These are phyloP conservation scores for Candida xiaguanensis DNA, from an alignment of 805 yeast species.

Conservation along the genomic window DNA sequence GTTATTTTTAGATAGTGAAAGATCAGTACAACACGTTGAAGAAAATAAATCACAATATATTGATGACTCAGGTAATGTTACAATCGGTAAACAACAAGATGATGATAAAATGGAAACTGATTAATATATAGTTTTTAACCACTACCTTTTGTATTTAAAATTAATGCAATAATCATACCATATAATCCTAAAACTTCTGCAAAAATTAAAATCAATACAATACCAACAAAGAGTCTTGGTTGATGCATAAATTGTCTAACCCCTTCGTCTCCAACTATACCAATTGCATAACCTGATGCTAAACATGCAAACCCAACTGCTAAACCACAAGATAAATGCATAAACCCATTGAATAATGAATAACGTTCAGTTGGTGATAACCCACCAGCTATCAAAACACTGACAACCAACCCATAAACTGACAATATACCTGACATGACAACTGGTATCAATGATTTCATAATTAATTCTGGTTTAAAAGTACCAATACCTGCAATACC, in stretches of 20 bases:
- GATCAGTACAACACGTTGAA: constrained; percentile 84
- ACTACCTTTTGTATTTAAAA: constrained; percentile 85
- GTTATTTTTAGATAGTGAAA: constrained; percentile 80
- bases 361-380: constrained; percentile 74
- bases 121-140: constrained; percentile 25
- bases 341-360: constrained; percentile 91
- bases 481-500: constrained; percentile 99
- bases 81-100: constrained; percentile 36
- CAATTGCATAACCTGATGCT: constrained; percentile 95
- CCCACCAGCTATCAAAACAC: constrained; percentile 91
- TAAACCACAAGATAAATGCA: constrained; percentile 95
- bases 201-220: constrained; percentile 82
- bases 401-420: constrained; percentile 94
- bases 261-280: constrained; percentile 91
- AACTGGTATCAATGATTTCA: constrained; percentile 94
- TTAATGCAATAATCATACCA: constrained; percentile 94
- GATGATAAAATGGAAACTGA: constrained; percentile 40
- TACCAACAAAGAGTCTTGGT: constrained; percentile 84
- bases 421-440: constrained; percentile 98
- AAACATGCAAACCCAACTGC: constrained; percentile 95
- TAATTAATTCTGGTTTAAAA: constrained; percentile 92
- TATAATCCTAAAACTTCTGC: constrained; percentile 88
- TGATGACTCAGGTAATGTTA: constrained; percentile 74
- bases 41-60: constrained; percentile 66
- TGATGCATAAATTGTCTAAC: constrained; percentile 86